Percentiles rank a stretch among this genome's conserved stretches.
Evolutionary conservation across 1,284 basidiomycete genomes (phyloP).

Genomic region (Ceratobasidium sp.): DNA sequence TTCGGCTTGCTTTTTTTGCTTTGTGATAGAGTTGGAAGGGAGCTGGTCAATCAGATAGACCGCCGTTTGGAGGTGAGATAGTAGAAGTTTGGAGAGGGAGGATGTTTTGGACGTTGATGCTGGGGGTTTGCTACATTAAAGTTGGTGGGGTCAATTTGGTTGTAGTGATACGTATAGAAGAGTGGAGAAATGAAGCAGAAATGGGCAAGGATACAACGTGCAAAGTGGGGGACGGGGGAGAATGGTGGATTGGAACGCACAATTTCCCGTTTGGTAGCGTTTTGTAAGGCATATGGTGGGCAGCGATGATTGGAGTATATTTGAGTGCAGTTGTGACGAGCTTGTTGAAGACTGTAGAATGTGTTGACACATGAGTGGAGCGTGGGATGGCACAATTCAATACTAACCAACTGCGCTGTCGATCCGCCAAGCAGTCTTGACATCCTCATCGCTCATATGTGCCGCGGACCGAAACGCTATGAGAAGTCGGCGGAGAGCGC

Average conservation of each 20-base stretch:
- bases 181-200: too few relatives aligned
- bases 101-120: conserved; percentile 80
- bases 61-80: conserved; percentile 91
- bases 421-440: conserved; percentile 80
- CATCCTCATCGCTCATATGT: conserved; percentile 84
- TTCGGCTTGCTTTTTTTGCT: conserved; percentile 43
- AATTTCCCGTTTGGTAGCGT: conserved; percentile 85
- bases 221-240: conserved; percentile 35
- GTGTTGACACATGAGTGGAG: not conserved
- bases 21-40: conserved; percentile 44
- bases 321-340: conserved; percentile 88
- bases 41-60: conserved; percentile 85
- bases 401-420: conserved; percentile 78
- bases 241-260: conserved; percentile 63
- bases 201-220: too few relatives aligned
- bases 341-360: conserved; percentile 86
- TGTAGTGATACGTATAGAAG: too few relatives aligned
- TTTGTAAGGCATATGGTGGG: conserved; percentile 91
- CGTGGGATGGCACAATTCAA: not conserved
- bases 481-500: conserved; percentile 87
- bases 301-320: conserved; percentile 92
- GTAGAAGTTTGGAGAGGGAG: conserved; percentile 88
- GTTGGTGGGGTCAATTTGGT: too few relatives aligned
- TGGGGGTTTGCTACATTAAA: conserved; percentile 74
- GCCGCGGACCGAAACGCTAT: conserved; percentile 91